Percentiles rank a stretch among this genome's conserved stretches.
Evolutionary conservation across 768 basidiomycete species (phyloP).

Genomic region (Hortiboletus flavorubellus): DNA sequence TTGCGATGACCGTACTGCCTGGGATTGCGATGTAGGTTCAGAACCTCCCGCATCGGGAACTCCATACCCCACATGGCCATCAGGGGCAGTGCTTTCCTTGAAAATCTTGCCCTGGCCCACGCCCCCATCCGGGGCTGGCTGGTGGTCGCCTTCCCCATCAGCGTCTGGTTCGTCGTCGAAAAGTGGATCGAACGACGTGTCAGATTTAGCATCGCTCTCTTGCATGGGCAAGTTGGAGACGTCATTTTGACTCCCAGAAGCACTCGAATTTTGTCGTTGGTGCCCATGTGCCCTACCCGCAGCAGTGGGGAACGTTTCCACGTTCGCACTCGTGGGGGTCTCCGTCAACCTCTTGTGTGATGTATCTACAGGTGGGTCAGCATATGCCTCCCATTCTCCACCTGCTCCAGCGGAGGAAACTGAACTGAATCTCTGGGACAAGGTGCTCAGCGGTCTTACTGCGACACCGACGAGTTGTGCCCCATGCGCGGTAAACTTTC

Average conservation of each 20-base stretch:
- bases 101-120: slow-evolving; percentile 15
- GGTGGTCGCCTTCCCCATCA: slow-evolving; percentile 41
- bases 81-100: slow-evolving; percentile 12
- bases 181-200: slow-evolving; percentile 81
- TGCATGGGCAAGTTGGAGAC: slow-evolving; percentile 24
- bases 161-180: slow-evolving; percentile 84
- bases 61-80: slow-evolving; percentile 21
- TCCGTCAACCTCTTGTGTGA: slow-evolving; percentile 12
- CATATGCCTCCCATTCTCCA: slow-evolving; percentile 19
- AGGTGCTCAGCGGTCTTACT: slow-evolving; percentile 59
- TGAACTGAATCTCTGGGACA: slow-evolving; percentile 31
- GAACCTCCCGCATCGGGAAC: slow-evolving; percentile 28
- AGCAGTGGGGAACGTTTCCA: slow-evolving; percentile 19
- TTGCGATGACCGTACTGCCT: slow-evolving; percentile 26
- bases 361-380: slow-evolving; percentile 8
- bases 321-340: slow-evolving; percentile 18
- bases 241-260: slow-evolving; percentile 23
- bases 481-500: slow-evolving; percentile 77
- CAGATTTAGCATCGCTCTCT: slow-evolving; percentile 66
- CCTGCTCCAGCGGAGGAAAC: slow-evolving; percentile 23
- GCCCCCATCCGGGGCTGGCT: slow-evolving; percentile 13
- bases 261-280: slow-evolving; percentile 12
- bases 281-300: slow-evolving; percentile 19
- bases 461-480: slow-evolving; percentile 82
- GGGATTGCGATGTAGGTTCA: slow-evolving; percentile 21